These are phyloP conservation scores for Hypoxylon cercidicola DNA, from an alignment of 495 filamentous ascomycete genomes.

Conservation along the genomic window DNA sequence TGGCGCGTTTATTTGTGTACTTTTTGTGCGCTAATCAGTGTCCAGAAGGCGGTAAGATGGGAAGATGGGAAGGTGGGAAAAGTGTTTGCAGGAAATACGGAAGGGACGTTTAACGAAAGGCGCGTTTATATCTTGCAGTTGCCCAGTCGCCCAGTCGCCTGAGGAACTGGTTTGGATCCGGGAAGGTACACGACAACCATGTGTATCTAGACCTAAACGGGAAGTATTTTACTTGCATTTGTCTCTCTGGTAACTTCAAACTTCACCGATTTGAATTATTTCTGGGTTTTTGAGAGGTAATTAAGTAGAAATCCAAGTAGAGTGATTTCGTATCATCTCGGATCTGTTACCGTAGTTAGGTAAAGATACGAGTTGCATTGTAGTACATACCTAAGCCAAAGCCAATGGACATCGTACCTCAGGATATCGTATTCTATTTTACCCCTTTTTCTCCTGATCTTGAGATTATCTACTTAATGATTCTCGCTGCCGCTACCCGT, in stretches of 20 bases:
- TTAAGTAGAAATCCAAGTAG: no score
- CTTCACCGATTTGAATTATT: no score
- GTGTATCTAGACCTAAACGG: conserved; percentile 23
- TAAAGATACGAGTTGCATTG: no score
- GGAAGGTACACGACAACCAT: conserved; percentile 15
- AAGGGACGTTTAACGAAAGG: conserved; percentile 18
- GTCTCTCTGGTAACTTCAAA: conserved; percentile 1
- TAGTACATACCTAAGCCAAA: no score
- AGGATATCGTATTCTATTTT: background rate
- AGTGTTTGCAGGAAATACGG: conserved; percentile 24
- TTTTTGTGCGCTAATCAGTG: background rate
- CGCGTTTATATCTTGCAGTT: conserved; percentile 32
- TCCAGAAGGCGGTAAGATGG: conserved; percentile 17
- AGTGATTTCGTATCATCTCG: no score
- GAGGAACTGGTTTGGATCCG: conserved; percentile 10
- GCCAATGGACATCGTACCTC: no score
- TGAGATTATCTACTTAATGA: conserved; percentile 27
- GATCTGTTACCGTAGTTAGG: no score
- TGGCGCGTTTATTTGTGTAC: conserved; percentile 24
- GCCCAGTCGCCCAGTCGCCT: conserved; percentile 5
- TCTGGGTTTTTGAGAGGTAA: no score
- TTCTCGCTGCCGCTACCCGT: conserved; percentile 33
- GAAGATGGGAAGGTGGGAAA: conserved; percentile 27
- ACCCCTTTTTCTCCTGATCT: conserved; percentile 14
- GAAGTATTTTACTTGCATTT: conserved; percentile 2